Percentiles rank a stretch among this genome's conserved stretches.
phyloP scores from a whole-genome alignment of 1,284 basidiomycete species.

The Pyrrhoderma noxium region DNA sequence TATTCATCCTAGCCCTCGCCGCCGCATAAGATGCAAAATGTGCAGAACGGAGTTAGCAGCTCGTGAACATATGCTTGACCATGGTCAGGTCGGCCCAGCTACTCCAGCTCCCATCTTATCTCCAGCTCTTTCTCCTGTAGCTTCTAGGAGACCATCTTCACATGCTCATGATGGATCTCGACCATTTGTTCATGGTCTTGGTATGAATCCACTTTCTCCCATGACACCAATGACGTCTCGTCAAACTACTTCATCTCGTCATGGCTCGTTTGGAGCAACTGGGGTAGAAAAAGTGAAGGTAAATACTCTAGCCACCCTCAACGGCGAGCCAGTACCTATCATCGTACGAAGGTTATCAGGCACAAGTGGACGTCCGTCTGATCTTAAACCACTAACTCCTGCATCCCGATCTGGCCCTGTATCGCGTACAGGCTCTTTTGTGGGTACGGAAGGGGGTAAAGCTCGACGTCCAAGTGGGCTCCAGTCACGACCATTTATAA shows the following conservation, averaged over 20 bases:
- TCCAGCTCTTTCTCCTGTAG: conserved; percentile 36
- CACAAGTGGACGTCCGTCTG: background rate
- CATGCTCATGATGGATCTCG: conserved; percentile 16
- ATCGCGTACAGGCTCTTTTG: conserved; percentile 12
- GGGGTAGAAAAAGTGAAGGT: background rate
- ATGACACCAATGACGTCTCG: conserved; percentile 9
- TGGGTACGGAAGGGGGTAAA: background rate
- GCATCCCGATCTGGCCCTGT: background rate
- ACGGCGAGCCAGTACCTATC: conserved; percentile 12
- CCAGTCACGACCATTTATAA: background rate
- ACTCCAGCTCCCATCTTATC: conserved; percentile 38
- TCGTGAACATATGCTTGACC: conserved; percentile 87
- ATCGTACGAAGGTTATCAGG: background rate
- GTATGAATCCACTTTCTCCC: background rate
- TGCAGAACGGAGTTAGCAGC: conserved; percentile 75
- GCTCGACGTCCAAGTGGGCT: conserved; percentile 8
- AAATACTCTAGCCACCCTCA: conserved; percentile 7
- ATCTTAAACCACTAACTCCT: conserved; percentile 1
- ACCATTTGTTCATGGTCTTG: background rate
- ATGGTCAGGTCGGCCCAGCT: conserved; percentile 67
- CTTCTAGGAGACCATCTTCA: conserved; percentile 40
- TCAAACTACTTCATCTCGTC: conserved; percentile 1
- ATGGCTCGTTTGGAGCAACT: conserved; percentile 2
- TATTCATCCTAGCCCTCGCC: conserved; percentile 29
- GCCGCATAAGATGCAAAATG: conserved; percentile 84